Base-by-base conservation (phyloP, 2,329 filamentous ascomycete species). In the Alternaria alternata region DNA sequence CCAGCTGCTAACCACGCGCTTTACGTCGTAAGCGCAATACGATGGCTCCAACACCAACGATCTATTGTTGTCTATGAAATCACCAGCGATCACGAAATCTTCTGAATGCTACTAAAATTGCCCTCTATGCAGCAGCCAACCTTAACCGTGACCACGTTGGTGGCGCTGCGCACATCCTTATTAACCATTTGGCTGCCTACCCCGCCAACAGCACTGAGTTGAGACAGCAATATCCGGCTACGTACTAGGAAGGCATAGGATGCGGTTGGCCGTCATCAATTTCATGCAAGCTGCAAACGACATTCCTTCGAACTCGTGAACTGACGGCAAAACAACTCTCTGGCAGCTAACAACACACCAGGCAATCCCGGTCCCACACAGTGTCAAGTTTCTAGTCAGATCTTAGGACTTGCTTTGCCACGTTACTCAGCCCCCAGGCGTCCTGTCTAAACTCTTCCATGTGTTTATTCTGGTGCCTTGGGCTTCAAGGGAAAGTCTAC, bases 61-160 rank as follows among this genome's bases (percentile, higher is more conserved):
- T 51, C 55, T 41, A 24, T 39, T 28, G 18, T 46, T 43, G 46
- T 44, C 57, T 42, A 44, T 41, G 52, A 55, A 30, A 49, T 56
- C 52, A 46, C 47, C 12, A 26, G 46, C 30, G 14, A n/a, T 36
- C 46, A 49, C 46, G 20, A 18, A 34, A 42, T 8, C 20, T 22
- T 51, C 61, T 59, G 28, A 39, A 16, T 42, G 39, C 51, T 64
- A 43, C 62, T 64, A 66, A 61, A 61, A 62, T 59, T 42, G 39
- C 36, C 41, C 48, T 43, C 22, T 46, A 61, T 52, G 39, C 52
- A 44, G 39, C 52, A 44, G 18, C 44, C 57, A 36, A 30, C 49
- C 44, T 47, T 61, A 34, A 36, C 49, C 46, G 55, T 51, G 49
- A 52, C 53, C 59, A 51, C 56, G 59, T 58, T 54, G 58, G 59